These are phyloP conservation scores for Fraxinus floribunda DNA, from an alignment of 305 asterid species.

Conservation along the genomic window DNA sequence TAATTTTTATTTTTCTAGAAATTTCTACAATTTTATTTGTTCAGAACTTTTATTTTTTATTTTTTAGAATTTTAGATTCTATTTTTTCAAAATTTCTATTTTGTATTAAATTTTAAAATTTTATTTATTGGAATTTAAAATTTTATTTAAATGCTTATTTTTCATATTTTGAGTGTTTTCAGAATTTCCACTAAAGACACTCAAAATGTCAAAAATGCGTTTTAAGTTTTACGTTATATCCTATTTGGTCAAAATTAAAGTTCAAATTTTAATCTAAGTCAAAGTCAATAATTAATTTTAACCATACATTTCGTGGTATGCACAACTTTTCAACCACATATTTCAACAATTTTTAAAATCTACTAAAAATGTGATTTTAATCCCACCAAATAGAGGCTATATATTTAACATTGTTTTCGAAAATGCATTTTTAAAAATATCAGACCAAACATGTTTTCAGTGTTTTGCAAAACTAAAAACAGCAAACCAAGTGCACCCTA, in stretches of 20 bases:
- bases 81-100: neutral
- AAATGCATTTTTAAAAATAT: neutral
- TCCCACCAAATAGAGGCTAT: neutral
- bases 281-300: no score
- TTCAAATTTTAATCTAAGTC: no score
- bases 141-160: no score
- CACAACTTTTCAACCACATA: neutral
- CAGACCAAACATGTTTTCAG: neutral
- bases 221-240: neutral
- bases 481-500: neutral
- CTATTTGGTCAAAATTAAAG: neutral
- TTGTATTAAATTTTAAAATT: neutral
- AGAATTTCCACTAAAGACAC: neutral
- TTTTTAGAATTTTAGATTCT: no score
- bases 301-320: neutral
- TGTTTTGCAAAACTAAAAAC: neutral
- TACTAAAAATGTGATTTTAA: neutral
- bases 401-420: neutral
- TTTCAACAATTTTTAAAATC: neutral
- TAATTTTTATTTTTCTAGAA: neutral
- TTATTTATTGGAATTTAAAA: no score
- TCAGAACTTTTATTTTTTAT: neutral
- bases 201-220: neutral
- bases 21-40: no score
- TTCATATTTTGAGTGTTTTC: neutral